Base-by-base conservation (phyloP, 2,329 filamentous ascomycete species). In the Fusarium sambucinum region DNA sequence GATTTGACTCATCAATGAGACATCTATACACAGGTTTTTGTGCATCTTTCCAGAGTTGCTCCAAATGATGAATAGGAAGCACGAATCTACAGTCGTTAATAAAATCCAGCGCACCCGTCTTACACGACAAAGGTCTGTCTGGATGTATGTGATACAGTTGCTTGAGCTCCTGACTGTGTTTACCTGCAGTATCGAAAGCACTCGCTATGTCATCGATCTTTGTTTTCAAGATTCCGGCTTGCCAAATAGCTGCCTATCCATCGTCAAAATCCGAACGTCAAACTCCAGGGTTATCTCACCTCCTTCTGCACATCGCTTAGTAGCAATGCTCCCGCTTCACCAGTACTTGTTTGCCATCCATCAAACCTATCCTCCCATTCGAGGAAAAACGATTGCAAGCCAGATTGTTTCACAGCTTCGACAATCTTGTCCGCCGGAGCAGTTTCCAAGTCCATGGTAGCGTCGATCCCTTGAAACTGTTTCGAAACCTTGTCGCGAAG, bases 1-100 rank as follows among this genome's bases (percentile, higher is more conserved):
- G 82, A 35, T 85, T 85, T 1, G 74, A 47, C 54, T 85, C 79
- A 38, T 85, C 83, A 2, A 84, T 64, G 1, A 82, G 64, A 37
- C 81, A 84, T 32, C 75, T 75, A 59, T 78, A 84, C 2, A 76
- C 77, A 80, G 9, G 76, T 73, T 11, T 56, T 46, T 30, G 74
- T 77, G 12, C 72, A 69, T 32, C 47, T 27, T 23, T 64, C 42
- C 16, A 63, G 23, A 6, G 73, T 50, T 14, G 59, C 29, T 47
- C 30, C 0, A 64, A 2, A 0, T 6, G 2, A 10, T 71, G 57
- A 3, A 72, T 65, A 0, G 78, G 78, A n/a, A 76, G 55, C 1
- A 72, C 55, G 27, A 77, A 80, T 5, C 68, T 71, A 23, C 68
- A 59, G 53, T 80, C 79, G 37, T 77, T 77, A 44, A 80, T 74